Evolutionary conservation across 2,329 filamentous ascomycete species (phyloP).

Genomic region (Claviceps cyperi): DNA sequence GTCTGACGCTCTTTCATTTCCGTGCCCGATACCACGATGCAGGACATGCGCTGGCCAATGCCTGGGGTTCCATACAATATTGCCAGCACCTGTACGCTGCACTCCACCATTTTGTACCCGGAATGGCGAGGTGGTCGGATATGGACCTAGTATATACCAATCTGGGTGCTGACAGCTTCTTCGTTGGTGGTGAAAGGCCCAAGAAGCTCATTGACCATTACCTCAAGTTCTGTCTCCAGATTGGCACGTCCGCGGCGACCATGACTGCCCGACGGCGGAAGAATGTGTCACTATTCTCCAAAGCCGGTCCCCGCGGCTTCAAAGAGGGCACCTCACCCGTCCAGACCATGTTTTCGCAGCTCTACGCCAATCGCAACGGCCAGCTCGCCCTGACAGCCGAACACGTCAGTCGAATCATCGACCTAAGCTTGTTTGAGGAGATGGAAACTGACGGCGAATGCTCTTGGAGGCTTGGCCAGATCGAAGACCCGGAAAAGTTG

Average conservation of each 20-base stretch:
- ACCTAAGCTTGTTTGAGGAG: conserved; percentile 1
- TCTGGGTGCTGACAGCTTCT: conserved; percentile 20
- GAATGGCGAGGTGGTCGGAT: conserved; percentile 20
- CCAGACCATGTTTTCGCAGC: conserved; percentile 19
- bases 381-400: not conserved
- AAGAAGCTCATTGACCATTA: conserved; percentile 17
- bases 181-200: conserved; percentile 20
- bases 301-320: conserved; percentile 13
- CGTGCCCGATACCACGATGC: conserved; percentile 17
- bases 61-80: conserved; percentile 25
- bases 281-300: conserved; percentile 10
- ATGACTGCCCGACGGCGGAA: not conserved
- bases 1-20: conserved; percentile 23
- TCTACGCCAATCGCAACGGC: not conserved
- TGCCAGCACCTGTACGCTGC: conserved; percentile 27
- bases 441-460: conserved; percentile 9
- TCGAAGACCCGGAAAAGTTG: conserved; percentile 9
- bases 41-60: conserved; percentile 19
- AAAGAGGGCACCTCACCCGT: conserved; percentile 16
- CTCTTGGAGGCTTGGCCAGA: conserved; percentile 5
- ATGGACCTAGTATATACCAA: conserved; percentile 21
- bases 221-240: conserved; percentile 22
- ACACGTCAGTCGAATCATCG: not conserved
- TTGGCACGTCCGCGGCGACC: conserved; percentile 19
- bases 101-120: not conserved